Evolutionary conservation across 495 filamentous ascomycete species (phyloP).

Genomic region (Jackrogersella minutella): DNA sequence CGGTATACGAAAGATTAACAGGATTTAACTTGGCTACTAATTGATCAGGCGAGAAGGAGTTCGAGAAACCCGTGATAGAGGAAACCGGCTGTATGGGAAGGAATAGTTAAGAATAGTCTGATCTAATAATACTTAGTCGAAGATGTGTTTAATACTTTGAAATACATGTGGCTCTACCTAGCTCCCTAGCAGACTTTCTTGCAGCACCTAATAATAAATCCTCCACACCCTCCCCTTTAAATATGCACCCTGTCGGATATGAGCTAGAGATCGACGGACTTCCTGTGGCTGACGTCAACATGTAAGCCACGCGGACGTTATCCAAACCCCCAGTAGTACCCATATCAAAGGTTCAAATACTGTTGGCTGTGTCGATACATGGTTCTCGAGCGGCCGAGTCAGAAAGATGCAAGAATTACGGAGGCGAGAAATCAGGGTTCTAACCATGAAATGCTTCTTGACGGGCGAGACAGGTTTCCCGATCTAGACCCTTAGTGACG

Average conservation of each 20-base stretch:
- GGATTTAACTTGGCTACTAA: slow-evolving; percentile 10
- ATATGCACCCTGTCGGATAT: slow-evolving; percentile 8
- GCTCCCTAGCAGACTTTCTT: slow-evolving; percentile 11
- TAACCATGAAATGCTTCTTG: neutral
- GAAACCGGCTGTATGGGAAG: neutral
- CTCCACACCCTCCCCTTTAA: slow-evolving; percentile 12
- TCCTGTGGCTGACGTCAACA: slow-evolving; percentile 35
- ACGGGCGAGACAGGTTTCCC: slow-evolving; percentile 13
- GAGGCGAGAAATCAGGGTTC: slow-evolving; percentile 32
- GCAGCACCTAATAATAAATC: slow-evolving; percentile 24
- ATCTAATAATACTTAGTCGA: no score
- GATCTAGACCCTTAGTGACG: slow-evolving; percentile 29
- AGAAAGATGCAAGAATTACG: slow-evolving; percentile 7
- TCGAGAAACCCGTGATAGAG: neutral
- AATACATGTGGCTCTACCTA: slow-evolving; percentile 18
- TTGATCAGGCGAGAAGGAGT: neutral
- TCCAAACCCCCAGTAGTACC: slow-evolving; percentile 8
- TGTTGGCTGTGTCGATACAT: neutral
- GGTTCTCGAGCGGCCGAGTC: neutral
- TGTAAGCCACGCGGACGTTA: slow-evolving; percentile 24
- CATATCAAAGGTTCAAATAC: slow-evolving; percentile 8
- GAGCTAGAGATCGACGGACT: slow-evolving; percentile 12
- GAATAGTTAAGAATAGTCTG: neutral
- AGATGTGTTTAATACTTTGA: slow-evolving; percentile 15
- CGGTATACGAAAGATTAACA: slow-evolving; percentile 35